Base-by-base conservation (phyloP, 441 rosid species). In the Eugenia klotzschiana region DNA sequence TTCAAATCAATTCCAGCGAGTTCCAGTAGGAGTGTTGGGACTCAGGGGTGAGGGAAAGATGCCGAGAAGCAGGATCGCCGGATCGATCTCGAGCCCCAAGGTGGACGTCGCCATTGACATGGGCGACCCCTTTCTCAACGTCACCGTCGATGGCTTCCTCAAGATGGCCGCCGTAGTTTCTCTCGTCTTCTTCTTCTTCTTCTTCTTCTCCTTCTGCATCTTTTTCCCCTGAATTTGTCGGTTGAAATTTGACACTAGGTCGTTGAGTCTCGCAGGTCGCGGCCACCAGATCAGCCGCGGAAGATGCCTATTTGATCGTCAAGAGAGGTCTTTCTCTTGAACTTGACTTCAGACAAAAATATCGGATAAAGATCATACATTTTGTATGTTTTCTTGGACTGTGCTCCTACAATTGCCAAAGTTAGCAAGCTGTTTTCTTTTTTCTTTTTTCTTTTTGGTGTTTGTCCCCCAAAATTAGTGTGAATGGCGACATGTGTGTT, bases 141-240 rank as follows among this genome's bases (percentile, higher is more conserved):
- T 88, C 88, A 89, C 94, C 55, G 89, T 92, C 43, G 98, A 93
- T 87, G 94, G 93, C 8, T 93, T 94, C 89, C 87, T 94, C 89
- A 94, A 94, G 94, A 92, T 91, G 82, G 96, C 93, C 87, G 83
- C 92, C 79, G 95, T 94, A 88, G 58, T 51, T 29, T 37, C 16
- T 25, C 54, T 1, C 20, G 2, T 33, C 49, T 57, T 79, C 37
- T 4, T 9, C 81, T 1, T 43, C 16, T 11, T 29, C n/a, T 22
- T 20, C 26, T 33, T 43, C 16, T 11, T 29, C n/a, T n/a, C 13
- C 26, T 33, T 22, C 29, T 23, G 40, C 49, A 6, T 54, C 40
- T 18, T 46, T 50, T 16, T 72, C 79, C 16, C n/a, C 43, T 79
- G 15, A 49, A 49, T 79, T n/a, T 52, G 13, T 69, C 4, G 25